Conservation (phyloP, 768 basidiomycete genomes). For the Mycena indigotica region DNA sequence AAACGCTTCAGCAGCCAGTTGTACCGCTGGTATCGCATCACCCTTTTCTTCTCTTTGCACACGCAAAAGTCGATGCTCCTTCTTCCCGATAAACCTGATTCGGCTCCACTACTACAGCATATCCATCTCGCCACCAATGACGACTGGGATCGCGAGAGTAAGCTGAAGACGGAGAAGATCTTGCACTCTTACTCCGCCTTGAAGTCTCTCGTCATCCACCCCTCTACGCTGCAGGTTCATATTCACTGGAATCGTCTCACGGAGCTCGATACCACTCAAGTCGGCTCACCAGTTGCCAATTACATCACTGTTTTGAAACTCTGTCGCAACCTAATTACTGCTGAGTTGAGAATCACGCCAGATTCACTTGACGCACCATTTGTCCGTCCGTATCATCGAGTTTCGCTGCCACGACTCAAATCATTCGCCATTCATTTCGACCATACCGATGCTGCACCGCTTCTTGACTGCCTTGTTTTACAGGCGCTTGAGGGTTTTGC, state of each 20-base stretch:
- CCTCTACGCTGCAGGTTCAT: constrained; percentile 7
- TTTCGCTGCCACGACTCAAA: constrained; percentile 2
- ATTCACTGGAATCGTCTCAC: constrained; percentile 16
- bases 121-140: constrained; percentile 9
- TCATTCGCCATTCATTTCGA: constrained; percentile 15
- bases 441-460: constrained; percentile 3
- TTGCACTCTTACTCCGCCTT: constrained; percentile 14
- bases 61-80: constrained; percentile 9
- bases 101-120: constrained; percentile 18
- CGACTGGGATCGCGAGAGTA: constrained; percentile 8
- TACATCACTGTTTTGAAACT: constrained; percentile 8
- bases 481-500: constrained; percentile 14
- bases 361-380: constrained; percentile 3
- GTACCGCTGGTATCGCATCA: constrained; percentile 19
- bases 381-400: constrained; percentile 4
- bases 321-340: constrained; percentile 13
- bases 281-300: constrained; percentile 3
- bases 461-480: constrained; percentile 10
- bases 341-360: constrained; percentile 4
- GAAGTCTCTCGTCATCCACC: constrained; percentile 15
- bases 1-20: constrained; percentile 6
- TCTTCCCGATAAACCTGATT: not conserved
- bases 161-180: constrained; percentile 5
- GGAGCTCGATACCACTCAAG: constrained; percentile 8
- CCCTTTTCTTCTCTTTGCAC: constrained; percentile 10